Conservation (phyloP, 768 basidiomycete species). For the Phlebiopsis flavidoalba region DNA sequence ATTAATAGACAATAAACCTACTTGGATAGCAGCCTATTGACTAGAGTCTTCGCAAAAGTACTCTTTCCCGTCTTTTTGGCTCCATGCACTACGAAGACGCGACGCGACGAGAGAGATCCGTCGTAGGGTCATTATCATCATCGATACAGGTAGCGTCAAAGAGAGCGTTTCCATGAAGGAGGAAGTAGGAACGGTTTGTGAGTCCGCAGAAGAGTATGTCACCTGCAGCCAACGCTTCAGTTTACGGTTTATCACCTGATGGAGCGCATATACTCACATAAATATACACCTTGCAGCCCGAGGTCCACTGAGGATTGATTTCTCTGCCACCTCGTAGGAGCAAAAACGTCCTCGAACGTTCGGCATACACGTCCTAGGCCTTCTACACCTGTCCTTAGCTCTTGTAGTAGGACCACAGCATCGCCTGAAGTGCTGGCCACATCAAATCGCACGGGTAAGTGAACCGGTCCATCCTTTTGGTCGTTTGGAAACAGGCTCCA, state of each 20-base stretch:
- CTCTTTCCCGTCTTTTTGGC: conserved; percentile 89
- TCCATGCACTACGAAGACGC: conserved; percentile 70
- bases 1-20: conserved; percentile 26
- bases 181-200: conserved; percentile 31
- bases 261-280: conserved; percentile 35
- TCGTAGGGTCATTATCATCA: neutral
- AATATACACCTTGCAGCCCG: conserved; percentile 41
- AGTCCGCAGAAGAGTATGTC: conserved; percentile 23
- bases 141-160: conserved; percentile 9
- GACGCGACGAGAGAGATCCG: conserved; percentile 16
- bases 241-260: neutral
- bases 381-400: conserved; percentile 56
- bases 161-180: conserved; percentile 29
- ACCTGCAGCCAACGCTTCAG: conserved; percentile 15
- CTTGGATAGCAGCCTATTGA: conserved; percentile 64
- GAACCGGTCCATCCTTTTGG: neutral
- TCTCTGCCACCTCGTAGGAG: conserved; percentile 41
- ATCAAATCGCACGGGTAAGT: neutral
- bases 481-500: conserved; percentile 24
- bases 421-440: neutral
- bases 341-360: conserved; percentile 60
- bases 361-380: conserved; percentile 59
- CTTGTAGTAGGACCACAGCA: conserved; percentile 52
- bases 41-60: conserved; percentile 69
- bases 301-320: conserved; percentile 31